phyloP scores from a whole-genome alignment of 2,329 filamentous ascomycete species.

The Fusarium pilosicola region DNA sequence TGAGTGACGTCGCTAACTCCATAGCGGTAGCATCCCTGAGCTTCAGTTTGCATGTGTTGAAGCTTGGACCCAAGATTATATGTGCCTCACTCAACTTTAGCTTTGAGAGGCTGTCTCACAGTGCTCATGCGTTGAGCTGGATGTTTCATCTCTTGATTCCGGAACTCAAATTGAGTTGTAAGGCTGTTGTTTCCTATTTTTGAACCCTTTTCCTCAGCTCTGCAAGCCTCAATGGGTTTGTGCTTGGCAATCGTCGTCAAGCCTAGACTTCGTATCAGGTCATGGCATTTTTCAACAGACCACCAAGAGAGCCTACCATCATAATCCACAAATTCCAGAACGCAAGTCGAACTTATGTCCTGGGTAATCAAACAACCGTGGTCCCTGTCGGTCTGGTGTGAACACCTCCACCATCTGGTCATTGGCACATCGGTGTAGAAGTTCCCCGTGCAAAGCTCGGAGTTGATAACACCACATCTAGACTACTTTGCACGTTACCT shows the following conservation, averaged over 20 bases:
- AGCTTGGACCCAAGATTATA: slow-evolving; percentile 19
- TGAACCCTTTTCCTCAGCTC: not conserved
- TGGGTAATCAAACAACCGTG: slow-evolving; percentile 14
- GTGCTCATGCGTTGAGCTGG: slow-evolving; percentile 8
- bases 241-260: slow-evolving; percentile 11
- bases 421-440: slow-evolving; percentile 9
- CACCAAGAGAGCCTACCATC: slow-evolving; percentile 20
- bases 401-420: slow-evolving; percentile 37
- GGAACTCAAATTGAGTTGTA: not conserved
- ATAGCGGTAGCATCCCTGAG: slow-evolving; percentile 1
- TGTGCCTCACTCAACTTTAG: slow-evolving; percentile 24
- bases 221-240: slow-evolving; percentile 1
- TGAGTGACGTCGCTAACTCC: slow-evolving; percentile 36
- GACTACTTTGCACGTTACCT: not conserved
- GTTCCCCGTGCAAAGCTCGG: slow-evolving; percentile 7
- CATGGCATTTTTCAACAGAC: slow-evolving; percentile 30
- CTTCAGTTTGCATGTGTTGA: slow-evolving; percentile 12
- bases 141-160: slow-evolving; percentile 13
- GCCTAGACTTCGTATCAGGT: slow-evolving; percentile 23
- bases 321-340: slow-evolving; percentile 39
- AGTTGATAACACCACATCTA: slow-evolving; percentile 34
- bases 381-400: slow-evolving; percentile 25
- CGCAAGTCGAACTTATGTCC: slow-evolving; percentile 25
- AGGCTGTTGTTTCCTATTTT: not conserved
- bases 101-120: slow-evolving; percentile 20